Evolutionary conservation across 2,329 filamentous ascomycete species (phyloP).

Genomic region (Penicillium sp.): DNA sequence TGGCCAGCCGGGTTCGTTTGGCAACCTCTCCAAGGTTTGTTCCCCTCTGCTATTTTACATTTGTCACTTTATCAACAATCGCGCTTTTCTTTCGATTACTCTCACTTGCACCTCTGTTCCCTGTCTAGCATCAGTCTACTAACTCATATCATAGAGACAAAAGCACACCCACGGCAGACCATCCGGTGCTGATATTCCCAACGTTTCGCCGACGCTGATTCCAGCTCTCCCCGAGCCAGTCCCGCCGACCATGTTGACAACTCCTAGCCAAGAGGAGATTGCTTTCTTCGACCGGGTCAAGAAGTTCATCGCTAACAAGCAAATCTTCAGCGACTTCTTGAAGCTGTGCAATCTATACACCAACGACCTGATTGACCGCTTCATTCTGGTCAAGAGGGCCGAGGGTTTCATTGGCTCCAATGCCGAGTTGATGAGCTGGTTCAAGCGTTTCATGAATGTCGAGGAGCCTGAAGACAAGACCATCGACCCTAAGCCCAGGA

Average conservation of each 20-base stretch:
- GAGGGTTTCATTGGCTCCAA: slow-evolving; percentile 83
- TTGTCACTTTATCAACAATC: not conserved
- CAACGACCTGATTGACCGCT: slow-evolving; percentile 83
- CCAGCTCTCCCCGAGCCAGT: slow-evolving; percentile 85
- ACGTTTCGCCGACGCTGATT: slow-evolving; percentile 79
- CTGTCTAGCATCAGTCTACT: slow-evolving; percentile 4
- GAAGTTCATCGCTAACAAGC: slow-evolving; percentile 90
- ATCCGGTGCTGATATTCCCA: slow-evolving; percentile 52
- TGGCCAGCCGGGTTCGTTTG: slow-evolving; percentile 36
- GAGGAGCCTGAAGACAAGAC: slow-evolving; percentile 67
- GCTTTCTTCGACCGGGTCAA: slow-evolving; percentile 94
- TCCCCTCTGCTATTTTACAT: not conserved
- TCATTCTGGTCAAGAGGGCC: slow-evolving; percentile 76
- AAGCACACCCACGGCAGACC: slow-evolving; percentile 69
- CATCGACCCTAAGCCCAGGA: slow-evolving; percentile 71
- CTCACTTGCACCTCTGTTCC: not conserved
- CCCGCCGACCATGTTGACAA: slow-evolving; percentile 65
- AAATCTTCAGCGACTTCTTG: slow-evolving; percentile 89
- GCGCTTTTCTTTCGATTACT: not conserved
- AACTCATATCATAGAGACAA: slow-evolving; percentile 55
- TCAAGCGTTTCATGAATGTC: slow-evolving; percentile 76
- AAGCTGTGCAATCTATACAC: slow-evolving; percentile 96
- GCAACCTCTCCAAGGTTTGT: slow-evolving; percentile 51
- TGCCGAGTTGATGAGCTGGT: slow-evolving; percentile 80
- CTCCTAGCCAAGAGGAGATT: slow-evolving; percentile 78